Evolutionary conservation across 805 yeast species (phyloP).

Genomic region (Geotrichum ghanense): DNA sequence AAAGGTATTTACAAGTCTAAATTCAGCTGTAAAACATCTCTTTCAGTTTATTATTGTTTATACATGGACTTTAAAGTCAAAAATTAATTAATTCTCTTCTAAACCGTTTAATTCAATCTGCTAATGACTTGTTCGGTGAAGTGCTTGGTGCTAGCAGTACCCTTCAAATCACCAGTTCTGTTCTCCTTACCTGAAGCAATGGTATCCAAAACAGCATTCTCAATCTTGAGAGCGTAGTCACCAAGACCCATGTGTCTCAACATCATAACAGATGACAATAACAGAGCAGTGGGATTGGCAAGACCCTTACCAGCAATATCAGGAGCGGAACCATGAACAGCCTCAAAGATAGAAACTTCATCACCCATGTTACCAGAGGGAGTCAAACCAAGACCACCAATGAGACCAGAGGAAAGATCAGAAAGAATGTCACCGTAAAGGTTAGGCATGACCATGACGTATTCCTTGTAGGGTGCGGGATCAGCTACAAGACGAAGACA

Average conservation of each 20-base stretch:
- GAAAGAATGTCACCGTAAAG: slow-evolving; percentile 98
- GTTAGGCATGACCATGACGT: slow-evolving; percentile 98
- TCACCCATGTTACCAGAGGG: slow-evolving; percentile 99
- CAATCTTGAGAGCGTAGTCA: slow-evolving; percentile 72
- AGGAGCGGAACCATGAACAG: slow-evolving; percentile 99
- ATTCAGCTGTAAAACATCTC: too few species aligned
- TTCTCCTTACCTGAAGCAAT: slow-evolving; percentile 92
- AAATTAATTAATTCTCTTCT: too few species aligned
- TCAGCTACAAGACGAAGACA: slow-evolving; percentile 82
- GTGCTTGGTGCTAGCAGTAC: slow-evolving; percentile 76
- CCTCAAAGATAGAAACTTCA: slow-evolving; percentile 95
- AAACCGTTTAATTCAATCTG: slow-evolving; percentile 31
- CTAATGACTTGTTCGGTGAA: slow-evolving; percentile 87
- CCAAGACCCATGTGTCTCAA: slow-evolving; percentile 94
- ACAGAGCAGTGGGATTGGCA: slow-evolving; percentile 97
- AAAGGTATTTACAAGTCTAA: too few species aligned
- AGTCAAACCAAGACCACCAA: slow-evolving; percentile 97
- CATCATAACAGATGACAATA: slow-evolving; percentile 97
- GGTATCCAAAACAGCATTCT: slow-evolving; percentile 72
- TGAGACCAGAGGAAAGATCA: slow-evolving; percentile 92
- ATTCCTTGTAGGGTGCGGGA: slow-evolving; percentile 76
- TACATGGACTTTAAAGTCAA: too few species aligned
- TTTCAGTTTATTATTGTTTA: too few species aligned
- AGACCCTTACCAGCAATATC: slow-evolving; percentile 98
- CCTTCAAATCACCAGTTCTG: slow-evolving; percentile 95